Percentiles rank a stretch among this genome's conserved stretches.
Evolutionary conservation across 108 stramenopile species (phyloP).

Genomic region (Poteriospumella lacustris): DNA sequence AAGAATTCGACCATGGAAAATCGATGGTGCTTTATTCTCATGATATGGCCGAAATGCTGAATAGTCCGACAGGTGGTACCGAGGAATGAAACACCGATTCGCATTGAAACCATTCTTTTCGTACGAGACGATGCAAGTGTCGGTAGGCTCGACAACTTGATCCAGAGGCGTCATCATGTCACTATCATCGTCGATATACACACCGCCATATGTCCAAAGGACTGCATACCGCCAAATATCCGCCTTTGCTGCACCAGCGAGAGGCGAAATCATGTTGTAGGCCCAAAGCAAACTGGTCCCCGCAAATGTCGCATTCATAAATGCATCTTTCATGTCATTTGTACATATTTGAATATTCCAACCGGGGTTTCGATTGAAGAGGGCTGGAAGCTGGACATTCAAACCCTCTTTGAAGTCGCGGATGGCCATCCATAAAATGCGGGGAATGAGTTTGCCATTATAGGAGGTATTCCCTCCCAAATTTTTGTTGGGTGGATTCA

Average conservation of each 20-base stretch:
- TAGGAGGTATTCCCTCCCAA: neutral
- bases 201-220: conserved; percentile 10
- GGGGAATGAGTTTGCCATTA: neutral
- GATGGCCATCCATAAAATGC: neutral
- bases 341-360: neutral
- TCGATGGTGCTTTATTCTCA: neutral
- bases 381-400: neutral
- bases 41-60: neutral
- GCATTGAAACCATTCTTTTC: conserved; percentile 17
- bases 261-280: neutral
- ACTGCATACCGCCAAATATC: conserved; percentile 16
- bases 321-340: neutral
- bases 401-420: neutral
- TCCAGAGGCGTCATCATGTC: neutral
- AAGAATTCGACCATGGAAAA: neutral
- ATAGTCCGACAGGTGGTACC: conserved; percentile 13
- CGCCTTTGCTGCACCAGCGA: conserved; percentile 5
- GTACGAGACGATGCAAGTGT: neutral
- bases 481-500: neutral
- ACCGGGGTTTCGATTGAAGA: neutral
- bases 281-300: conserved; percentile 9
- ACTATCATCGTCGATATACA: conserved; percentile 23
- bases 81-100: conserved; percentile 5
- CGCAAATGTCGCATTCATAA: neutral
- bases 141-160: neutral